A percentile compares a stretch with the other conserved stretches of the same genome.
Evolutionary conservation across 192 early-diverging fungal genomes (phyloP).

Genomic region (Geosiphon pyriformis): DNA sequence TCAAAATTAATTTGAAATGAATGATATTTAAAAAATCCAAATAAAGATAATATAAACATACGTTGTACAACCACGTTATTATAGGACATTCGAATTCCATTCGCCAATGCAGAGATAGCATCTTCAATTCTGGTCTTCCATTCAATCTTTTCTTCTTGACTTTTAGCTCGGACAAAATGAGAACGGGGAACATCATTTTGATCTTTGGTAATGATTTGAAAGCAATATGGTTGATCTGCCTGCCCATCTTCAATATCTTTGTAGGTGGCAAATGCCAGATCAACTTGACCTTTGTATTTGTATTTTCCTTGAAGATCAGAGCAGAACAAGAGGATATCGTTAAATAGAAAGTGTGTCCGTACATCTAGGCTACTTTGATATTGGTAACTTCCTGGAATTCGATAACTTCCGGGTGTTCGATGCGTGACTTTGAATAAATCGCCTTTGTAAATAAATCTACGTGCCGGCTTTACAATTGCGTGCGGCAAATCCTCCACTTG

Average conservation of each 20-base stretch:
- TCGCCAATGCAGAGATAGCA: slow-evolving; percentile 8
- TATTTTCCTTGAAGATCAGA: slow-evolving; percentile 10
- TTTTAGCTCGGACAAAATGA: slow-evolving; percentile 12
- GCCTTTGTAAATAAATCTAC: slow-evolving; percentile 20
- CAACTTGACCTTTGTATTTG: slow-evolving; percentile 8
- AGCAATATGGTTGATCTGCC: slow-evolving; percentile 11
- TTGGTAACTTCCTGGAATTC: neutral
- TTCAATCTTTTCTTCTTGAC: slow-evolving; percentile 3
- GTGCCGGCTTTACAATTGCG: slow-evolving; percentile 23
- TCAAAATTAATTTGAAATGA: neutral
- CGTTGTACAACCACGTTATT: neutral
- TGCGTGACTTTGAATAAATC: slow-evolving; percentile 15
- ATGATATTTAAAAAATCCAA: neutral
- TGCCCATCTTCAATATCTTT: slow-evolving; percentile 4
- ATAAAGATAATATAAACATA: neutral
- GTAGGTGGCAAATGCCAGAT: slow-evolving; percentile 3
- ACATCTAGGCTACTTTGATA: neutral
- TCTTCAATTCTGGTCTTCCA: slow-evolving; percentile 12
- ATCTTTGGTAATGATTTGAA: slow-evolving; percentile 11
- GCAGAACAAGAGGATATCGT: slow-evolving; percentile 17
- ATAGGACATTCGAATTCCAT: slow-evolving; percentile 10
- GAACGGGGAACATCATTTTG: neutral
- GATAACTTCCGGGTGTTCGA: neutral
- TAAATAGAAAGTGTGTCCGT: slow-evolving; percentile 21
- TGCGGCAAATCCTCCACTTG: neutral